Conservation (phyloP, 2,329 filamentous ascomycete species). For the Phialophora macrospora region DNA sequence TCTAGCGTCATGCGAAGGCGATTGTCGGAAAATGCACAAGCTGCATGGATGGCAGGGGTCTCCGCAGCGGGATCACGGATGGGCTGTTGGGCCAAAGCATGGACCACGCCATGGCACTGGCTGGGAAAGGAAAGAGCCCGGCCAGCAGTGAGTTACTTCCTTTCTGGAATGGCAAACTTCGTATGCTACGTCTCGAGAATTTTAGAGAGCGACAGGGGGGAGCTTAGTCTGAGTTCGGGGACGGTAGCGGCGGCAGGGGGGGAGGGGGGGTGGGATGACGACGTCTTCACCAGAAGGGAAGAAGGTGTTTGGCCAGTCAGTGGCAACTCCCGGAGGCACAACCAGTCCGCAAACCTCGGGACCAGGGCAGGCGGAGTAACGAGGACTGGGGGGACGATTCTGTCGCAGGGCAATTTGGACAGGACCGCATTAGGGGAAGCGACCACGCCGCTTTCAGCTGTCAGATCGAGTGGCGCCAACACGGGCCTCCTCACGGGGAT, state of each 20-base stretch:
- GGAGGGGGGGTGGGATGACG: slow-evolving; percentile 15
- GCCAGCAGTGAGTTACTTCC: slow-evolving; percentile 18
- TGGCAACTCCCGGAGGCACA: slow-evolving; percentile 11
- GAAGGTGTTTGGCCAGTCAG: slow-evolving; percentile 14
- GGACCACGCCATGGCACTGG: not conserved
- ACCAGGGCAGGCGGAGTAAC: not conserved
- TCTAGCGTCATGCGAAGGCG: slow-evolving; percentile 25
- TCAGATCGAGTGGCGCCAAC: not conserved
- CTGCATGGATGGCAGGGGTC: slow-evolving; percentile 13
- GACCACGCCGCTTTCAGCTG: slow-evolving; percentile 5
- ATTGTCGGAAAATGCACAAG: slow-evolving; percentile 14
- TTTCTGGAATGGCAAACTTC: slow-evolving; percentile 15
- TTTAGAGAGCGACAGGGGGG: slow-evolving; percentile 5
- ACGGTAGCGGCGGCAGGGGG: not conserved
- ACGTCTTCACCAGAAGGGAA: slow-evolving; percentile 11
- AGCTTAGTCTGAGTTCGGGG: slow-evolving; percentile 2
- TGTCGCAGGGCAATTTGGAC: not conserved
- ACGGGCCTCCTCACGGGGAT: slow-evolving; percentile 12
- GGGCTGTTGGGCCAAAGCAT: slow-evolving; percentile 10
- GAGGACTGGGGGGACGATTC: too few species aligned
- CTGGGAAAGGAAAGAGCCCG: slow-evolving; percentile 16
- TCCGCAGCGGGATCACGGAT: slow-evolving; percentile 13
- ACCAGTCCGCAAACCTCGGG: slow-evolving; percentile 11
- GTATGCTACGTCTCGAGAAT: slow-evolving; percentile 10
- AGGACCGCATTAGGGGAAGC: not conserved